Conservation (phyloP, 1,139 yeast species). For the Pichia sorboxylosa region DNA sequence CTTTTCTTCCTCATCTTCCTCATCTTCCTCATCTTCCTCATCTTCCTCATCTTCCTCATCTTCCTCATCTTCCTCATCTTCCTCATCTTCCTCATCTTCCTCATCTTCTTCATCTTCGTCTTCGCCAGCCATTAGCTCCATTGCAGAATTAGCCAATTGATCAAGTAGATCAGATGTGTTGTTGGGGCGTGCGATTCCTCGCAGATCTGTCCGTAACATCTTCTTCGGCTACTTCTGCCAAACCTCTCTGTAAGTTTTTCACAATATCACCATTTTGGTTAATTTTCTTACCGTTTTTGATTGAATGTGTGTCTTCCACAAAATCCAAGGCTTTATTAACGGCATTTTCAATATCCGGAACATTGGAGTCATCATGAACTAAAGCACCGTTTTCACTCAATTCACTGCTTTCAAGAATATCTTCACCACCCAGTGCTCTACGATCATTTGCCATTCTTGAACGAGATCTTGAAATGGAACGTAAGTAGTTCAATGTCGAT, state of each 20-base stretch:
- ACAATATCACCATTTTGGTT: conserved; percentile 22
- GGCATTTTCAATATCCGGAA: conserved; percentile 25
- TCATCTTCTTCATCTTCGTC: conserved; percentile 5
- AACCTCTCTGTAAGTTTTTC: conserved; percentile 8
- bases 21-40: conserved; percentile 13
- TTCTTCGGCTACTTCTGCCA: conserved; percentile 15
- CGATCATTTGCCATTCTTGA: conserved; percentile 31
- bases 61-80: conserved; percentile 1
- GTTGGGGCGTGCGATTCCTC: conserved; percentile 12
- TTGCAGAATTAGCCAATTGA: conserved; percentile 11
- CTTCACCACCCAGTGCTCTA: conserved; percentile 16
- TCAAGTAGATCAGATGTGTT: conserved; percentile 10
- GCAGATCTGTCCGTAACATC: conserved; percentile 9
- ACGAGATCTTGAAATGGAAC: conserved; percentile 53
- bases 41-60: conserved; percentile 17
- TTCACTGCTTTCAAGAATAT: conserved; percentile 18
- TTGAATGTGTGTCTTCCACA: conserved; percentile 16
- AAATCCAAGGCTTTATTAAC: conserved; percentile 24
- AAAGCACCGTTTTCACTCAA: conserved; percentile 29
- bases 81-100: not conserved
- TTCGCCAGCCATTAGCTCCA: conserved; percentile 9
- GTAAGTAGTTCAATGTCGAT: conserved; percentile 33
- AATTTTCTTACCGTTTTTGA: conserved; percentile 10
- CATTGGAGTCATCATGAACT: conserved; percentile 23
- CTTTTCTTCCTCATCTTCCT: not conserved